These are phyloP conservation scores for Verticillium klebahnii DNA, from an alignment of 2,329 filamentous ascomycete genomes.

Conservation along the genomic window DNA sequence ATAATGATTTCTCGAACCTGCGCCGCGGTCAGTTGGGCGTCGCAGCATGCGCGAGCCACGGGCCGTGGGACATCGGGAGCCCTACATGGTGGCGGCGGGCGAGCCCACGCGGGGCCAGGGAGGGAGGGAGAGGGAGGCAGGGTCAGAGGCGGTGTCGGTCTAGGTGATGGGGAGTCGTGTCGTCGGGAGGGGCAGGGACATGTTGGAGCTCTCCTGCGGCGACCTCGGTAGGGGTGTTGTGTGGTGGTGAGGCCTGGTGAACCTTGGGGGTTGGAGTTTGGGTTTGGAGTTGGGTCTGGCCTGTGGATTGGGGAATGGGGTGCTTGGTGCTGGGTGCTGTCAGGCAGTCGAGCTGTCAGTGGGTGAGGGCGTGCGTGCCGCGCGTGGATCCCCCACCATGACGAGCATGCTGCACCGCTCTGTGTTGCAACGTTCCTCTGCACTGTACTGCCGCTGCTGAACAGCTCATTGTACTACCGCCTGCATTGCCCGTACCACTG, in stretches of 20 bases:
- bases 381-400: constrained; percentile 1
- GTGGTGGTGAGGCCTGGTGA: neutral
- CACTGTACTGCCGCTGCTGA: no score
- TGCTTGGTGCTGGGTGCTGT: neutral
- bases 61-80: neutral
- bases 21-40: constrained; percentile 6
- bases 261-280: neutral
- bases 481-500: no score
- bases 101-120: constrained; percentile 7
- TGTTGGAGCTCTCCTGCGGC: neutral
- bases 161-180: neutral
- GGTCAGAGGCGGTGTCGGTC: neutral
- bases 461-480: no score
- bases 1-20: constrained; percentile 99
- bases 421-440: no score
- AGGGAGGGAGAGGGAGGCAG: neutral
- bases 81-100: constrained; percentile 6
- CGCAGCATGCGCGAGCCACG: neutral
- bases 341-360: neutral
- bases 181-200: neutral
- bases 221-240: neutral
- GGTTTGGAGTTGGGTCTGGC: neutral
- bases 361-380: neutral
- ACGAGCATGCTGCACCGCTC: neutral
- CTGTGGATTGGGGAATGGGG: neutral